Evolutionary conservation across 805 yeast species (phyloP).

Genomic region (Tetrapisispora pingtungensis): DNA sequence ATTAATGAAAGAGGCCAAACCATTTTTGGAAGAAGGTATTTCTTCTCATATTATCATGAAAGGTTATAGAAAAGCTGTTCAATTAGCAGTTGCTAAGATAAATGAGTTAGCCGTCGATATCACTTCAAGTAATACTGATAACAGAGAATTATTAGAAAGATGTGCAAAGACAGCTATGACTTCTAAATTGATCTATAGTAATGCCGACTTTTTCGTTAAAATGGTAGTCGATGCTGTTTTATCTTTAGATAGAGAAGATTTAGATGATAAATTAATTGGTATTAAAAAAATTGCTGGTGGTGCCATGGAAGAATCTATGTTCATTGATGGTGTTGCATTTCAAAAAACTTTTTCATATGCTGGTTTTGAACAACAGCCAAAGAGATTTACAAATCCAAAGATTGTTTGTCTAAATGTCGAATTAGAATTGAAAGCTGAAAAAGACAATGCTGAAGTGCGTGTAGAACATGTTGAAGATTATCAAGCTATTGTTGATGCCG

Average conservation of each 20-base stretch:
- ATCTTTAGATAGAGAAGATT: slow-evolving; percentile 70
- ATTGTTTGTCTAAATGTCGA: slow-evolving; percentile 82
- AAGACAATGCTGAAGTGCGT: slow-evolving; percentile 96
- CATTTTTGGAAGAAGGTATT: slow-evolving; percentile 92
- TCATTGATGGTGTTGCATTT: slow-evolving; percentile 92
- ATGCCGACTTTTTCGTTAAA: slow-evolving; percentile 81
- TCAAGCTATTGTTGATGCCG: slow-evolving; percentile 97
- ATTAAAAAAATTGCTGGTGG: slow-evolving; percentile 95
- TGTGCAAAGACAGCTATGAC: slow-evolving; percentile 98
- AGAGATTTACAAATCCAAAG: slow-evolving; percentile 67
- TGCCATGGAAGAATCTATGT: slow-evolving; percentile 83
- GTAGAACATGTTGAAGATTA: slow-evolving; percentile 89
- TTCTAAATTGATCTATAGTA: slow-evolving; percentile 80
- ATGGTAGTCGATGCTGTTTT: slow-evolving; percentile 96
- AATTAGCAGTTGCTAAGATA: slow-evolving; percentile 63
- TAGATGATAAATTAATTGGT: slow-evolving; percentile 87
- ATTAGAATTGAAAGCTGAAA: slow-evolving; percentile 93
- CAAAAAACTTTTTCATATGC: slow-evolving; percentile 96
- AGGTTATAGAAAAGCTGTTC: slow-evolving; percentile 77
- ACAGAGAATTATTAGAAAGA: slow-evolving; percentile 70
- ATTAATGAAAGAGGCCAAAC: slow-evolving; percentile 78
- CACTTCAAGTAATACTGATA: slow-evolving; percentile 38
- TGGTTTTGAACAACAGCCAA: slow-evolving; percentile 98
- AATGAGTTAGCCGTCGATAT: slow-evolving; percentile 68
- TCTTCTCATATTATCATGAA: slow-evolving; percentile 81